Base-by-base conservation (phyloP, 805 yeast species). In the Lachancea sp. region DNA sequence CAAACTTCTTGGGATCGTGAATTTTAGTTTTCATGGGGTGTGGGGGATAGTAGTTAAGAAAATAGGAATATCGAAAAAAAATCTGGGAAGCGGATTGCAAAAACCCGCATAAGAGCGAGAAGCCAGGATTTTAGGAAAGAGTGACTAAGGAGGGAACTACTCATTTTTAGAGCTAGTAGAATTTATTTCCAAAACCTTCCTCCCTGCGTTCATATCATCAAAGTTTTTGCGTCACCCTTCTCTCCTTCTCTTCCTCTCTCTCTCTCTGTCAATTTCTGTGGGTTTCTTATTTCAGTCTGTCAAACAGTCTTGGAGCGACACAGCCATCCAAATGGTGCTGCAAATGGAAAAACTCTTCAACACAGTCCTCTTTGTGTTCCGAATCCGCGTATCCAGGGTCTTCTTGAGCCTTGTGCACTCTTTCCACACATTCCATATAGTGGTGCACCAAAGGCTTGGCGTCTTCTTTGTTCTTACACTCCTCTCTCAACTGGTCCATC, bases 311-410 rank as follows among this genome's bases (percentile, higher is more conserved):
- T 70, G 95, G 95, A 52, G 95, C 88, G 66, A 83, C 88, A 74
- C 95, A 81, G 66, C 86, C 93, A 70, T 87, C 88, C 60, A 90
- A 58, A 74, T 95, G 87, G 70, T 91, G 97, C 69, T 88, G 88
- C 67, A 90, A 76, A 72, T 93, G 98, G 88, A 91, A 91, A 69
- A 85, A 91, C 72, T 91, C 99, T 72, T 91, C 98, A 51, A 91
- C 84, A 77, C 99, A 91, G 72, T 91, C 97, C 75, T 91, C 99
- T 72, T 91, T 91, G 76, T 87, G 75, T 10, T 74, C 81, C 59
- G 77, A 78, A 48, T 84, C 82, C 25, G 70, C 96, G 66, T 91
- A 90, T 57, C 74, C 95, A 56, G 78, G 84, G 63, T 86, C 90
- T 72, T 89, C 87, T 74, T 74, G 77, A 58, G 81, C 95, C 67